Conservation (phyloP, 2,329 filamentous ascomycete species). For the Colletotrichum sp. region DNA sequence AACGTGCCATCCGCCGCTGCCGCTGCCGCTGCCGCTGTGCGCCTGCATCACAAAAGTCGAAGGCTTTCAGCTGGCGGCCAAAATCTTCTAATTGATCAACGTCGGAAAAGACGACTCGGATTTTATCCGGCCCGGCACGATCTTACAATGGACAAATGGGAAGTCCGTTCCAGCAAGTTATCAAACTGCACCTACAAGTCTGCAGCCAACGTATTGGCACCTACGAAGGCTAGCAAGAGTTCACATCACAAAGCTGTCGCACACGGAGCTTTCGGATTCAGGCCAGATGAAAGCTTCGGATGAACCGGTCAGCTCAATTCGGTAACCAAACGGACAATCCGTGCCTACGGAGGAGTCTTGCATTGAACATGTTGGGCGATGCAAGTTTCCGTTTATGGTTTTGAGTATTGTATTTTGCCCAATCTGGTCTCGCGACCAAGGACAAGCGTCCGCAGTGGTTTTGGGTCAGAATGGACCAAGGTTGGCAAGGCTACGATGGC, state of each 20-base stretch:
- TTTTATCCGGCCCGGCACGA: background rate
- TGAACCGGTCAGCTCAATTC: background rate
- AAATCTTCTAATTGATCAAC: background rate
- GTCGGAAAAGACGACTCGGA: background rate
- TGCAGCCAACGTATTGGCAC: background rate
- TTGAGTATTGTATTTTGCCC: background rate
- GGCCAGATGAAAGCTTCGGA: background rate
- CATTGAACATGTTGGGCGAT: background rate
- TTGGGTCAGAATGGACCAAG: background rate
- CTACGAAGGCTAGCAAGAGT: background rate
- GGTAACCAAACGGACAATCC: background rate
- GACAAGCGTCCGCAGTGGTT: background rate
- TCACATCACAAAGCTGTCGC: background rate
- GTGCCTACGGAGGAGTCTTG: background rate
- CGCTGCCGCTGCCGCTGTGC: background rate
- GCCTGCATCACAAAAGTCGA: background rate
- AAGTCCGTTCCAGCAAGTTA: background rate
- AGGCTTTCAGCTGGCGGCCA: background rate
- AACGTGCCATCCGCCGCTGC: background rate
- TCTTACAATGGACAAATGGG: background rate
- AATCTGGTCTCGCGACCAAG: background rate
- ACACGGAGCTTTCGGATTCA: background rate
- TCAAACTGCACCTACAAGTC: background rate
- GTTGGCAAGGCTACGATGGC: background rate
- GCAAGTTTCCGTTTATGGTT: background rate